Evolutionary conservation across 768 basidiomycete species (phyloP), one percentile per base, ranked within the genome.

Genomic region (Hericium alpestre): DNA sequence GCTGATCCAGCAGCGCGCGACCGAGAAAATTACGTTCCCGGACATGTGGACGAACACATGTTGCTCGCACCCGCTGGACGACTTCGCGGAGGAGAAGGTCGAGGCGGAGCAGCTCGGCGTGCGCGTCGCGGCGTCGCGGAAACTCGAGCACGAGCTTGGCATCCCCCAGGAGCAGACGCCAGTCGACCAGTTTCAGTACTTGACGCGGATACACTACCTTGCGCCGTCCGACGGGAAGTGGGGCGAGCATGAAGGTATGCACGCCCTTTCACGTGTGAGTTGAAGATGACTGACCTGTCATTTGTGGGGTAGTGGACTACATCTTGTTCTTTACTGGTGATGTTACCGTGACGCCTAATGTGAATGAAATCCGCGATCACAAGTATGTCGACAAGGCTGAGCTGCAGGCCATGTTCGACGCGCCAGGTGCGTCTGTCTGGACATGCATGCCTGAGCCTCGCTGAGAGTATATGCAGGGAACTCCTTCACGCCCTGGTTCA

Each of bases 21-120:
- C 85, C n/a, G 93, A 95, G 74, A 99, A 99, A 77, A 99, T 99
- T 67, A 99, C 96, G 7, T 99, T 99, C 75, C 96, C 96, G 5
- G 80, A 90, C 65, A 93, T 97, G 93, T 99, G 96, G 96, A 99
- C 96, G 37, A 99, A 99, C 72, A 98, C 96, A 8, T 99, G 96
- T 70, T 99, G 95, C 74, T 93, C 91, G 22, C 95, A 99, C 68
- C 95, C 95, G 16, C 77, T 99, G 52, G 85, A 90, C 64, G 96
- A 98, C 72, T 90, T 93, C 62, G 87, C 86, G 59, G 79, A 82
- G 62, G 87, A 93, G 72, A 91, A 86, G 73, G 69, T 83, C 8
- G 88, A 90, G 71, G 64, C 73, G 62, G 80, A 83, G 38, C 89
- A 96, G 69, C 75, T 80, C 65, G 94, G 94, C 55, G 94, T 96